Evolutionary conservation across 805 yeast species (phyloP).

Genomic region (Ogataea dorogensis): DNA sequence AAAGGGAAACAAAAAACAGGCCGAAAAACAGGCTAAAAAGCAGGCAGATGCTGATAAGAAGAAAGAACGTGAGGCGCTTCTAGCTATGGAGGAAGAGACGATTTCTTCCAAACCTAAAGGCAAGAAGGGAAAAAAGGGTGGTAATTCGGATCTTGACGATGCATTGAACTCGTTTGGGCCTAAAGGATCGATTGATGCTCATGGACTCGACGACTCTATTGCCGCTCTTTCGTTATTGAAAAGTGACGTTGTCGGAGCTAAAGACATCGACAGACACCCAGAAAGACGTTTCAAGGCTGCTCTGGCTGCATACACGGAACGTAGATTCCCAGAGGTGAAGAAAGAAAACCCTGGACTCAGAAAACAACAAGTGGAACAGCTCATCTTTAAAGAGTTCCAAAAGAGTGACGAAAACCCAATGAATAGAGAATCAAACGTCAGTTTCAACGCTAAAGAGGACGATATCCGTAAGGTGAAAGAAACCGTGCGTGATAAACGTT

Average conservation of each 20-base stretch:
- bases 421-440: conserved; percentile 67
- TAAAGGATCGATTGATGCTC: conserved; percentile 53
- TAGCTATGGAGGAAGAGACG: conserved; percentile 60
- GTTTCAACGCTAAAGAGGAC: conserved; percentile 60
- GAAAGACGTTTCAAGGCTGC: conserved; percentile 89
- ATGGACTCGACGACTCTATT: conserved; percentile 74
- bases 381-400: conserved; percentile 76
- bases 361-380: conserved; percentile 72
- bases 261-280: conserved; percentile 81
- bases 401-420: conserved; percentile 80
- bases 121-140: conserved; percentile 48
- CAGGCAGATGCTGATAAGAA: conserved; percentile 77
- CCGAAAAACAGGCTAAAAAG: conserved; percentile 62
- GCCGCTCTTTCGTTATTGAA: conserved; percentile 71
- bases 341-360: conserved; percentile 79
- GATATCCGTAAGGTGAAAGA: conserved; percentile 42
- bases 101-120: conserved; percentile 54
- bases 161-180: conserved; percentile 52
- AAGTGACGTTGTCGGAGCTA: conserved; percentile 52
- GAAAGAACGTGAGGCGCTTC: conserved; percentile 73
- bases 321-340: conserved; percentile 67
- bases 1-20: conserved; percentile 67
- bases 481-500: conserved; percentile 30
- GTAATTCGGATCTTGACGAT: conserved; percentile 53
- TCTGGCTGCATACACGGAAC: conserved; percentile 64